Base-by-base conservation (phyloP, 1,284 basidiomycete genomes). In the Boletus calvinii region DNA sequence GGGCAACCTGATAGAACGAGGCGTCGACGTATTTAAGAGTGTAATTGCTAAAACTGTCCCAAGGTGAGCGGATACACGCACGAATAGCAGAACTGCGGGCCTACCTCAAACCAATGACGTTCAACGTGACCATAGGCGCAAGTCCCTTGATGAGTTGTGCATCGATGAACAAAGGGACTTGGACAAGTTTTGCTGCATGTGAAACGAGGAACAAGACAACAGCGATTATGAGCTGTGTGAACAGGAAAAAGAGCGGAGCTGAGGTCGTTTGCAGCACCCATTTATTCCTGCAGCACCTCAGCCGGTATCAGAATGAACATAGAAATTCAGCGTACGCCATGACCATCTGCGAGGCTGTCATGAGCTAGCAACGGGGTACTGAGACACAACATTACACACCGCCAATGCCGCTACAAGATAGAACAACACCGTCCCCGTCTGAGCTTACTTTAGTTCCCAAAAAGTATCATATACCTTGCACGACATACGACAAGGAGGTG, bases 1-100 rank as follows among this genome's bases (percentile, higher is more conserved):
- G 85, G 1, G 91, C 91, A 54, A 94, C 85, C 72, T 92, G 91
- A 67, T 94, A 94, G 71, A 94, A 94, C 0, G 92, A 94, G 6
- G 92, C 90, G 55, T 94, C 92, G 62, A 94, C 92, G 63, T 87
- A 91, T 82, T 93, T 90, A 44, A 94, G 79, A 50, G 91, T 94
- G 65, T 88, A 93, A 67, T 94, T 95, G 73, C 90, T 92, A 69
- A 91, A 90, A 61, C 88, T 92, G 65, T 40, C 35, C 15, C 36
- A 13, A 43, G 34, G 9, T 49, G 39, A 52, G 35, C 18, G 32
- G 44, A 31, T 34, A 24, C 9, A 29, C 26, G 18, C 29, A 40
- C 2, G 29, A 24, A 40, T 10, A 26, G 10, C 15, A 24, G 1
- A 13, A 43, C 4, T 5, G 42, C 12, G 11, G 36, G 61, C 75